Evolutionary conservation across 305 asterid species (phyloP).

Genomic region (Rubia tinctorum): DNA sequence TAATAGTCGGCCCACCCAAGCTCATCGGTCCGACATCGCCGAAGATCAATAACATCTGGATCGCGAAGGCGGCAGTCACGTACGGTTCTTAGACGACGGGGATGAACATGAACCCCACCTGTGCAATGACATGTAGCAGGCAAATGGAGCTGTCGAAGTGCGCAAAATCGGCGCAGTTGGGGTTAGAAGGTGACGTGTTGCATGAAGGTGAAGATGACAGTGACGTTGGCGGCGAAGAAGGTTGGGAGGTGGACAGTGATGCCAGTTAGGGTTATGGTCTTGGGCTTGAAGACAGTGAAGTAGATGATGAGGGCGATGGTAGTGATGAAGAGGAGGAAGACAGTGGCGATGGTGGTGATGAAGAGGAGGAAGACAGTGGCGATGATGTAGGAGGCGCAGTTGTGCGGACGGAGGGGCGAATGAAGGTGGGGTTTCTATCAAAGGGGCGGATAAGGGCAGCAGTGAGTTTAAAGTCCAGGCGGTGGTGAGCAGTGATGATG

Average conservation of each 20-base stretch:
- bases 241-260: conserved; percentile 78
- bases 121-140: conserved; percentile 60
- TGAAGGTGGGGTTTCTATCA: conserved; percentile 52
- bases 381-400: conserved; percentile 70
- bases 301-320: conserved; percentile 51
- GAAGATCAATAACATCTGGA: conserved; percentile 56
- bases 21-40: conserved; percentile 29
- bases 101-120: conserved; percentile 83
- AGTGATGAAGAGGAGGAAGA: conserved; percentile 57
- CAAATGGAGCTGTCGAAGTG: conserved; percentile 91
- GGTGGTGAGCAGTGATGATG: not conserved
- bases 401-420: conserved; percentile 56
- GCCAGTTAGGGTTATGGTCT: conserved; percentile 53
- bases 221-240: conserved; percentile 61
- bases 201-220: conserved; percentile 78
- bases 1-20: conserved; percentile 37
- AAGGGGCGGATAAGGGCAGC: conserved; percentile 2
- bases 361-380: conserved; percentile 71
- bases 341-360: conserved; percentile 40
- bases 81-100: conserved; percentile 66
- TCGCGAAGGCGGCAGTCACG: conserved; percentile 79
- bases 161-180: conserved; percentile 70
- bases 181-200: conserved; percentile 73
- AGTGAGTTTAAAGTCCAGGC: not conserved
- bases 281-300: conserved; percentile 77